These are phyloP conservation scores for Botrytis paeoniae DNA, from an alignment of 2,329 filamentous ascomycete species.

Conservation along the genomic window DNA sequence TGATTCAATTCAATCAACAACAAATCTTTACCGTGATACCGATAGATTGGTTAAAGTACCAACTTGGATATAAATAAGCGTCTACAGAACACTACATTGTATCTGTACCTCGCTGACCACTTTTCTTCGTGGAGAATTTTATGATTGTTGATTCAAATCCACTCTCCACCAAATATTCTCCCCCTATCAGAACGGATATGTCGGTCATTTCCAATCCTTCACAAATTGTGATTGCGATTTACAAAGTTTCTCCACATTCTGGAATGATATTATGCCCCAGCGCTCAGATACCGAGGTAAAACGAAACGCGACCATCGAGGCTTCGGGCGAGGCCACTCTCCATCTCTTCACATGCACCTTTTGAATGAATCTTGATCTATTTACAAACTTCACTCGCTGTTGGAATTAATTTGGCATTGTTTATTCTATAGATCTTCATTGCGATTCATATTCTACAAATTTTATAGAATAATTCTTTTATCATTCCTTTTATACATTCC, in stretches of 20 bases:
- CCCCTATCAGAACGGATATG: neutral
- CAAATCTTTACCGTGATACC: neutral
- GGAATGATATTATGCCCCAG: neutral
- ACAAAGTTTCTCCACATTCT: slow-evolving; percentile 6
- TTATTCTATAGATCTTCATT: neutral
- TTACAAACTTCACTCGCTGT: neutral
- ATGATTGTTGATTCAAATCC: neutral
- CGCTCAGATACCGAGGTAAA: slow-evolving; percentile 19
- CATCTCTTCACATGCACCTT: slow-evolving; percentile 7
- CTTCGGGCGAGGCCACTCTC: slow-evolving; percentile 5
- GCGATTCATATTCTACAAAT: neutral
- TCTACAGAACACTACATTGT: neutral
- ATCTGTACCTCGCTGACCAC: neutral
- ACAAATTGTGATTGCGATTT: neutral
- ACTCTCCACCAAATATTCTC: neutral
- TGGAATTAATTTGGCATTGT: neutral
- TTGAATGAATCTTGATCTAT: neutral
- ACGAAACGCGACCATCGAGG: slow-evolving; percentile 13
- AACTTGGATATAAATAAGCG: neutral
- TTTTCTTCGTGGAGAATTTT: neutral
- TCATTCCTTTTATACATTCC: neutral
- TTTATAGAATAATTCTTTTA: neutral
- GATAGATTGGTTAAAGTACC: neutral
- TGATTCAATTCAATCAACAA: neutral
- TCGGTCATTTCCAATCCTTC: slow-evolving; percentile 5